Conservation (phyloP, 1,284 basidiomycete genomes). For the Cryptococcus hybrid region DNA sequence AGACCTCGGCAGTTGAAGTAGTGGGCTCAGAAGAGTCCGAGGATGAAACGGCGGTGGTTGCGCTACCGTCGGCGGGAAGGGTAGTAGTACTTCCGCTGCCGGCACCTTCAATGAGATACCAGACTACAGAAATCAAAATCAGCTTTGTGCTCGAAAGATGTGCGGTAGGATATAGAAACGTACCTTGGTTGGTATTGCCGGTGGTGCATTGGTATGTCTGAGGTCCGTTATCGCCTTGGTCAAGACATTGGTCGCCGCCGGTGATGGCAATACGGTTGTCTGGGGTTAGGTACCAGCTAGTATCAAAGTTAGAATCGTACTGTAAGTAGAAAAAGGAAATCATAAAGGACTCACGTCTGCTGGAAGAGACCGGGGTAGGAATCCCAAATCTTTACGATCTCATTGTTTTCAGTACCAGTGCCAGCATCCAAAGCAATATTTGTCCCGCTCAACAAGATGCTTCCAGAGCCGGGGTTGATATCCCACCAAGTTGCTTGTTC, state of each 20-base stretch:
- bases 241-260: conserved; percentile 35
- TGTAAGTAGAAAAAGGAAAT: too few relatives aligned
- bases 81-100: too few relatives aligned
- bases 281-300: conserved; percentile 24
- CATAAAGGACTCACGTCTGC: conserved; percentile 13
- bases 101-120: too few relatives aligned
- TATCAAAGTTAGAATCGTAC: neutral
- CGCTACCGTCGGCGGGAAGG: too few relatives aligned
- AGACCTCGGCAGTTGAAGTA: too few relatives aligned
- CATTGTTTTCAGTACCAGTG: conserved; percentile 14
- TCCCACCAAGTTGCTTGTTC: conserved; percentile 14
- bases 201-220: conserved; percentile 38
- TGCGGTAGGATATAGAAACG: neutral
- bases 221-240: conserved; percentile 27
- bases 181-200: conserved; percentile 34
- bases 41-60: too few relatives aligned
- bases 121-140: too few relatives aligned
- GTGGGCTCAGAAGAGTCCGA: too few relatives aligned
- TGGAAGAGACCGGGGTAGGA: conserved; percentile 20
- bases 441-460: conserved; percentile 11
- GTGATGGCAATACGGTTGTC: conserved; percentile 38
- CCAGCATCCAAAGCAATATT: conserved; percentile 29
- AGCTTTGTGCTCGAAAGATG: too few relatives aligned
- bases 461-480: conserved; percentile 20
- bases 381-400: conserved; percentile 19